Conservation (phyloP, 2,329 filamentous ascomycete genomes). For the Chrysoporthe puriensis region DNA sequence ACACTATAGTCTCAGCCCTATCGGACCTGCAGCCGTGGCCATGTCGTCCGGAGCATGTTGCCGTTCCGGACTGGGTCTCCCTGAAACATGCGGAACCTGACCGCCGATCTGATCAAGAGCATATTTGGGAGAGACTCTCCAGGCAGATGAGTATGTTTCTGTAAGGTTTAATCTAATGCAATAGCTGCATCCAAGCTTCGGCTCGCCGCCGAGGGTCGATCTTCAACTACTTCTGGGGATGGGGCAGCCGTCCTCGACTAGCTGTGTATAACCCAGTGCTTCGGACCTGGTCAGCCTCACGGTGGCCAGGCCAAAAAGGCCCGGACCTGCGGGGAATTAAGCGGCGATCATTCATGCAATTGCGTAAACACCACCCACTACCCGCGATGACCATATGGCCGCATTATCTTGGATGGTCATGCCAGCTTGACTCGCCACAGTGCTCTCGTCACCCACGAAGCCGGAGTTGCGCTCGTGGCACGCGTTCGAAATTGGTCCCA, state of each 20-base stretch:
- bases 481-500: too few relatives aligned
- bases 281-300: not conserved
- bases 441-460: conserved; percentile 5
- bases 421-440: conserved; percentile 23
- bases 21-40: not conserved
- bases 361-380: not conserved
- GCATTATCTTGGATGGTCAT: not conserved
- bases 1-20: not conserved
- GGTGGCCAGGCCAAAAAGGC: not conserved
- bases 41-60: not conserved
- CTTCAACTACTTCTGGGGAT: too few relatives aligned
- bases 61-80: not conserved
- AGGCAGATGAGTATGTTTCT: too few relatives aligned
- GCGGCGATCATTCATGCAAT: conserved; percentile 1
- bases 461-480: too few relatives aligned
- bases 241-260: not conserved
- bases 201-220: too few relatives aligned
- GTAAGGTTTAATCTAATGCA: too few relatives aligned
- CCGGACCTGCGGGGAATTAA: not conserved
- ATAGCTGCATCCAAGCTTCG: too few relatives aligned
- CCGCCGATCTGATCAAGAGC: not conserved
- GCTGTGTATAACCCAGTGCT: not conserved
- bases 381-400: not conserved
- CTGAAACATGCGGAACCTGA: not conserved
- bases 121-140: not conserved